Evolutionary conservation across 148 eudicot species (phyloP).

Genomic region (Cornus kousa): DNA sequence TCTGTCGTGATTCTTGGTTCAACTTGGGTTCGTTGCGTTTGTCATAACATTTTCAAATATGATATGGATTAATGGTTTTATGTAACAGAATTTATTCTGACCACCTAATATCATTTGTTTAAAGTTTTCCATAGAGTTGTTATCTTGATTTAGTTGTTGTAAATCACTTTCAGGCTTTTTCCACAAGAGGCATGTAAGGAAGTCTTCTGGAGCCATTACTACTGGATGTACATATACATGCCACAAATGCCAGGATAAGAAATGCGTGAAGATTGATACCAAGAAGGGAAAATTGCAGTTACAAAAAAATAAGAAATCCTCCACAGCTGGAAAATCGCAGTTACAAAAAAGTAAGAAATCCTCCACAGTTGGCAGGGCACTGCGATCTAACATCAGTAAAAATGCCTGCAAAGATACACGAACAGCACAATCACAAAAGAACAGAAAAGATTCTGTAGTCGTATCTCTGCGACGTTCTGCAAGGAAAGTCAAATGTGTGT

Average conservation of each 20-base stretch:
- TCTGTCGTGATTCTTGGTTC: too few species aligned
- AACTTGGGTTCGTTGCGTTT: too few species aligned
- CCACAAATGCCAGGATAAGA: constrained; percentile 53
- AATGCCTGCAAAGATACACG: constrained; percentile 28
- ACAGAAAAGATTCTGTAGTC: constrained; percentile 31
- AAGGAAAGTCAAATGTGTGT: constrained; percentile 41
- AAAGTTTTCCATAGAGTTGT: neutral
- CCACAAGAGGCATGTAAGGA: constrained; percentile 79
- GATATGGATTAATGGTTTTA: neutral
- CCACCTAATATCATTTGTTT: neutral
- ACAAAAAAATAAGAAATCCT: constrained; percentile 36
- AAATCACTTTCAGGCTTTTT: constrained; percentile 51
- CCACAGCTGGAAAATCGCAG: constrained; percentile 30
- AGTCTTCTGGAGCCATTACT: constrained; percentile 44
- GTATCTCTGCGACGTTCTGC: constrained; percentile 78
- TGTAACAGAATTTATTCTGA: neutral
- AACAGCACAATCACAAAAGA: constrained; percentile 21
- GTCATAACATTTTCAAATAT: neutral
- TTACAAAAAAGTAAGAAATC: constrained; percentile 36
- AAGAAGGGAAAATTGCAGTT: constrained; percentile 30
- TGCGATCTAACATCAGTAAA: constrained; percentile 37
- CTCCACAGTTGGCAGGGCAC: constrained; percentile 21
- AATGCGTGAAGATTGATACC: constrained; percentile 23
- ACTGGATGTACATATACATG: constrained; percentile 54
- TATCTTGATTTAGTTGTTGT: neutral